Base-by-base conservation (phyloP, 257 asterid genomes). In the Gardenia jasminoides region DNA sequence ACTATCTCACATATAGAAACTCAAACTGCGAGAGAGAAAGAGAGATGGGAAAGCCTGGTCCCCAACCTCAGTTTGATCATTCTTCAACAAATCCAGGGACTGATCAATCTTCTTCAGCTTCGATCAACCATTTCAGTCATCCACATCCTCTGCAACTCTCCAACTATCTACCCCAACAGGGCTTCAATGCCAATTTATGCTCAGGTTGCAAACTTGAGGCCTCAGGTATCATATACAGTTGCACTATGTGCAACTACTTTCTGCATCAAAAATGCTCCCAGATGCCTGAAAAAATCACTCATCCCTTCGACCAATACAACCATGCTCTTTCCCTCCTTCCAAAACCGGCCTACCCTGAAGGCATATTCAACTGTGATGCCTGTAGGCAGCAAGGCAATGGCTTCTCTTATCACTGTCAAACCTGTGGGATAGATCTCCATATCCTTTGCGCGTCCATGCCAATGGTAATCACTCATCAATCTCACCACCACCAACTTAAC, bases 331-430 rank as follows among this genome's bases (percentile, higher is more conserved):
- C 76, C 30, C 91, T 88, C 78, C 87, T 76, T 19, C 74, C 89
- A 0, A 82, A 75, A 74, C 92, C 94, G 11, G 83, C 81, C 3
- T 90, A 90, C 83, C 85, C 91, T 0, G 88, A 79, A 28, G 94
- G 91, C 61, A 54, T 81, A 6, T 90, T 88, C 87, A 72, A 41
- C 76, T 90, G 92, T 74, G 94, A 90, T 81, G 94, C 89, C 26
- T 90, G 94, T 19, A 86, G 85, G 13, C 66, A 77, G 59, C 82
- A 75, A 33, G 92, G 94, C 30, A 76, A 50, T 70, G 88, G 88
- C 0, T 88, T 90, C 30, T 83, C 83, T 7, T 90, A 88, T 74
- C 88, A 84, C 16, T 90, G 94, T 78, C 68, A 80, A 74, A 66
- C 84, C 24, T 86, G 92, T 36, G 88, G 89, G 11, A 30, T 83